phyloP scores from a whole-genome alignment of 192 early-diverging fungal species.

The Pilaira anomala region DNA sequence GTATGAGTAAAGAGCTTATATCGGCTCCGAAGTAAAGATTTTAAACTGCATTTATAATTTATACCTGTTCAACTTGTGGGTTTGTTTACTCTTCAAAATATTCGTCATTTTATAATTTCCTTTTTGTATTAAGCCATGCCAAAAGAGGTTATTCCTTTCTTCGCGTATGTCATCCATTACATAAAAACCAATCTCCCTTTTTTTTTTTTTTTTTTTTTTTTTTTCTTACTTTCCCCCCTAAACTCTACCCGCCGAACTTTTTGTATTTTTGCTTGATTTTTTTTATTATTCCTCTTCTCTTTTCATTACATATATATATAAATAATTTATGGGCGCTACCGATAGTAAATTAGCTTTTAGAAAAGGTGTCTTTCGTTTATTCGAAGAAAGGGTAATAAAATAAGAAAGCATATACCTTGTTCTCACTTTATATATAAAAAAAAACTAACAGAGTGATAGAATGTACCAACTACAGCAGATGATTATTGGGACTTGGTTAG shows the following conservation, averaged over 20 bases:
- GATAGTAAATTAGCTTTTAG: conserved; percentile 88
- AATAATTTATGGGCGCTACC: conserved; percentile 81
- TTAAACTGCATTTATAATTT: not conserved
- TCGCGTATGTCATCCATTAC: no score
- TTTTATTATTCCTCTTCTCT: not conserved
- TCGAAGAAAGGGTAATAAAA: conserved; percentile 65
- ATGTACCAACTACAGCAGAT: conserved; percentile 24
- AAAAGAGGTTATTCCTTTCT: no score
- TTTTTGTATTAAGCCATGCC: no score
- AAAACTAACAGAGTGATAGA: conserved; percentile 10
- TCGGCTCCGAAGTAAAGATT: not conserved
- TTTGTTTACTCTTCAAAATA: not conserved
- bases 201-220: no score
- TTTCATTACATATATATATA: not conserved
- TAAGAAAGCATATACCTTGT: not conserved
- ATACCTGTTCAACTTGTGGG: conserved; percentile 8
- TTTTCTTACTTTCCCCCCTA: no score
- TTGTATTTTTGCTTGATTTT: not conserved
- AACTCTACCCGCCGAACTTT: not conserved
- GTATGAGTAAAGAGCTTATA: conserved; percentile 1
- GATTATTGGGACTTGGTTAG: conserved; percentile 27
- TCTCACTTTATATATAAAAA: not conserved
- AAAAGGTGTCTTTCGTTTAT: conserved; percentile 82
- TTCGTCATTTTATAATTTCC: not conserved
- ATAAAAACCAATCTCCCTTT: no score